Percentiles rank a stretch among this genome's conserved stretches.
Conservation (phyloP, 768 basidiomycete species). For the Cystoderma amianthinum region DNA sequence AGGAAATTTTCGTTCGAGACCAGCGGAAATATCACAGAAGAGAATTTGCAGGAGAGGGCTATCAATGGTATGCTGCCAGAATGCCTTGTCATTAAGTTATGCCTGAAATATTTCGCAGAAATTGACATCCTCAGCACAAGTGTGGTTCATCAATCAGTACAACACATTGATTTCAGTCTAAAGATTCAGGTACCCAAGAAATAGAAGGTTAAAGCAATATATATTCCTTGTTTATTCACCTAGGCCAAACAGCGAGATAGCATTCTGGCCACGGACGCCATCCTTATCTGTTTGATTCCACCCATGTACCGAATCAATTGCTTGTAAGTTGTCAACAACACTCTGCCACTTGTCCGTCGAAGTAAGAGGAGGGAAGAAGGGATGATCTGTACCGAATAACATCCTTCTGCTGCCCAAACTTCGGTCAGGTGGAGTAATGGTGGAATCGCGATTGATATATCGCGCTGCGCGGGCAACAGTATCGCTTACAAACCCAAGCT, state of each 20-base stretch:
- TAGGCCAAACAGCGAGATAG: constrained; percentile 62
- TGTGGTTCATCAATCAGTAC: constrained; percentile 84
- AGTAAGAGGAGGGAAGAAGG: constrained; percentile 82
- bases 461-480: constrained; percentile 53
- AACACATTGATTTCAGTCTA: constrained; percentile 93
- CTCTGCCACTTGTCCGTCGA: constrained; percentile 72
- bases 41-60: constrained; percentile 72
- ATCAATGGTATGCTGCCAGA: constrained; percentile 59
- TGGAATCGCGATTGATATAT: constrained; percentile 31
- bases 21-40: constrained; percentile 91
- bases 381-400: constrained; percentile 85
- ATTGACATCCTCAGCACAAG: constrained; percentile 95
- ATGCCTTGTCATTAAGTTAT: not conserved
- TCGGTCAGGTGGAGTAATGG: constrained; percentile 22
- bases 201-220: constrained; percentile 1
- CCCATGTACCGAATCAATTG: constrained; percentile 59
- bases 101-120: constrained; percentile 37
- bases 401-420: constrained; percentile 50
- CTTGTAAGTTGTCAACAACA: constrained; percentile 79
- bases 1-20: constrained; percentile 87
- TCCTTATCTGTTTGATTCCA: constrained; percentile 56
- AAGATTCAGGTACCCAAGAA: constrained; percentile 75
- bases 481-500: constrained; percentile 72
- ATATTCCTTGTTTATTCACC: constrained; percentile 10
- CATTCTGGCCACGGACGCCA: constrained; percentile 68